phyloP scores from a whole-genome alignment of 1,139 yeast genomes.

The Dujonia santamariae region DNA sequence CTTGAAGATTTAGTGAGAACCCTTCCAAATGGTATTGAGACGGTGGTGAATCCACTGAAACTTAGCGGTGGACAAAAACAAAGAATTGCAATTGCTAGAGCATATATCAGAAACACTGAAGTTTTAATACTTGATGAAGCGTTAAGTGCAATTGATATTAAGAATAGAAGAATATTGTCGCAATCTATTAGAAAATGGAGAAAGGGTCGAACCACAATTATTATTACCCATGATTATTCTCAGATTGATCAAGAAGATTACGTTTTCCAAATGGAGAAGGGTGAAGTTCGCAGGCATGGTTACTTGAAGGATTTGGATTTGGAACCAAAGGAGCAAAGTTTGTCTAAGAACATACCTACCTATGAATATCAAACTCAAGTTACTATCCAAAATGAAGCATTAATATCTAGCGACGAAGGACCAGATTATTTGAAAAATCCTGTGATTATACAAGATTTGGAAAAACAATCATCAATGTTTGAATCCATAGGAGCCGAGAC shows the following conservation, averaged over 20 bases:
- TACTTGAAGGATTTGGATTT: not conserved
- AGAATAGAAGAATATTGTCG: constrained; percentile 43
- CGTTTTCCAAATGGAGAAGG: constrained; percentile 49
- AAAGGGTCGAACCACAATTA: constrained; percentile 64
- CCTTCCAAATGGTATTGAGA: constrained; percentile 54
- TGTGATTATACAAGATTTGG: constrained; percentile 21
- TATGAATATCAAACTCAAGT: no score
- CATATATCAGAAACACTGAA: constrained; percentile 67
- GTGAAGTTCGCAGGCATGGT: constrained; percentile 28
- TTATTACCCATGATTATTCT: constrained; percentile 73
- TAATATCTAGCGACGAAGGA: not conserved
- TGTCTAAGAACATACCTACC: no score
- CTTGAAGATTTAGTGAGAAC: constrained; percentile 43
- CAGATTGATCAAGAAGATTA: constrained; percentile 54
- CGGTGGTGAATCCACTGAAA: constrained; percentile 46
- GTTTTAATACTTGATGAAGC: constrained; percentile 83
- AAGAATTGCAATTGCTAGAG: constrained; percentile 79
- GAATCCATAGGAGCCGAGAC: constrained; percentile 12
- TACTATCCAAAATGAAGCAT: no score
- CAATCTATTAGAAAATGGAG: constrained; percentile 59
- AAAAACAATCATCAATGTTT: constrained; percentile 9
- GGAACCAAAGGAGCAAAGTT: no score
- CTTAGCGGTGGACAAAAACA: constrained; percentile 95
- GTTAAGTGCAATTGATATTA: constrained; percentile 70
- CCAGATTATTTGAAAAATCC: constrained; percentile 23